Percentiles rank a stretch among this genome's conserved stretches.
Evolutionary conservation across 2,329 filamentous ascomycete species (phyloP).

Genomic region (Mycosphaerella sp.): DNA sequence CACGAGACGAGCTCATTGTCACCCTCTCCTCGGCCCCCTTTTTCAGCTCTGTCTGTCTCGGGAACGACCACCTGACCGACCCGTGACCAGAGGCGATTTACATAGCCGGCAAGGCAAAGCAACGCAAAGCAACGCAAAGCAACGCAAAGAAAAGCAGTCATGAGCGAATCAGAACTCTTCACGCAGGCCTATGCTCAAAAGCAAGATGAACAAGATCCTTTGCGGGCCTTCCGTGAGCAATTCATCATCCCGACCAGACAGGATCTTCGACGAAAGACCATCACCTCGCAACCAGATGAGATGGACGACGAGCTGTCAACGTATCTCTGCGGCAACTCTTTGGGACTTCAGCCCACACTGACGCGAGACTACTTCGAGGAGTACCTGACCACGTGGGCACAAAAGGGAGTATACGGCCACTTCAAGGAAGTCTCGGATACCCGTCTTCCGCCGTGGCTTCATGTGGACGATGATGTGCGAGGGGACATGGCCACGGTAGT

Average conservation of each 20-base stretch:
- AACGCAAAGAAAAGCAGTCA: constrained; percentile 2
- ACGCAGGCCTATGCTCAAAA: constrained; percentile 20
- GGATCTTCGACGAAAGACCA: constrained; percentile 60
- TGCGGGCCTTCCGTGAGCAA: constrained; percentile 51
- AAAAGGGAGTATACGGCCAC: constrained; percentile 78
- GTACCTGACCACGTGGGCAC: constrained; percentile 77
- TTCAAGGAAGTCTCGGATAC: constrained; percentile 65
- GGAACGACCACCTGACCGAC: too few species aligned
- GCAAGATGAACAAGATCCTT: constrained; percentile 36
- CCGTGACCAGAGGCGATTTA: too few species aligned
- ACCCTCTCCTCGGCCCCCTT: too few species aligned
- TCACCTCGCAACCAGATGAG: constrained; percentile 34
- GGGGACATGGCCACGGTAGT: constrained; percentile 65
- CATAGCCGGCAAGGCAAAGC: too few species aligned
- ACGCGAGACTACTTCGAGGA: constrained; percentile 60
- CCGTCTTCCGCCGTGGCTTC: constrained; percentile 64
- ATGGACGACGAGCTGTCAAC: constrained; percentile 47
- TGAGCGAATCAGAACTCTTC: constrained; percentile 15
- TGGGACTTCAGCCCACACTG: constrained; percentile 72
- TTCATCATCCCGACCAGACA: constrained; percentile 72
- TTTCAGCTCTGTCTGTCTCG: too few species aligned
- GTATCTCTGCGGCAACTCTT: constrained; percentile 86
- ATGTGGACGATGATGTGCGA: constrained; percentile 70
- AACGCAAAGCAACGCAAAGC: too few species aligned
- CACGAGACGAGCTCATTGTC: too few species aligned